Evolutionary conservation across 2,329 filamentous ascomycete species (phyloP).

Genomic region (Pseudogymnoascus pannorum): DNA sequence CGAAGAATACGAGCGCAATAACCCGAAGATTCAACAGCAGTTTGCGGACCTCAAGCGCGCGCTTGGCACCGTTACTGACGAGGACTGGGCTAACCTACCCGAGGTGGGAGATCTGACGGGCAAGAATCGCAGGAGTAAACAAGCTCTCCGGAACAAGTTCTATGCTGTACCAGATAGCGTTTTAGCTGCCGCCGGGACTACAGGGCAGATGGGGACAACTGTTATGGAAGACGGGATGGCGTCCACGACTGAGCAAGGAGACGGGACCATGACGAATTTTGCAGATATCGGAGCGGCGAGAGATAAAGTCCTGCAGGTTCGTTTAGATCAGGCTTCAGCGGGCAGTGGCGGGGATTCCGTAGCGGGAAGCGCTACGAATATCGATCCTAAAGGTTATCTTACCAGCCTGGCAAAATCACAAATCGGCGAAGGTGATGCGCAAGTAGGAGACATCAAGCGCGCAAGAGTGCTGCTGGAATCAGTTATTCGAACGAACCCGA

Average conservation of each 20-base stretch:
- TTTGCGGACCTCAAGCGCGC: conserved; percentile 94
- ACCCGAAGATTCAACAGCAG: conserved; percentile 96
- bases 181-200: conserved; percentile 74
- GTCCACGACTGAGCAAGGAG: conserved; percentile 45
- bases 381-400: conserved; percentile 93
- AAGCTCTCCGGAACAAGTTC: conserved; percentile 76
- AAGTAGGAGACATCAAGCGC: conserved; percentile 91
- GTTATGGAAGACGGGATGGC: conserved; percentile 70
- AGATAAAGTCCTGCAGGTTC: conserved; percentile 92
- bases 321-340: conserved; percentile 79
- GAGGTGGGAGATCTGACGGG: conserved; percentile 96
- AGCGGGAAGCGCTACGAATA: conserved; percentile 76
- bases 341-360: conserved; percentile 61
- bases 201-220: conserved; percentile 76
- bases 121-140: conserved; percentile 79
- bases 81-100: conserved; percentile 92
- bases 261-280: conserved; percentile 96
- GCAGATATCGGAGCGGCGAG: conserved; percentile 93
- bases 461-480: conserved; percentile 89
- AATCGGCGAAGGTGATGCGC: conserved; percentile 68
- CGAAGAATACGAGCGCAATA: conserved; percentile 93
- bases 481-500: conserved; percentile 93
- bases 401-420: conserved; percentile 83
- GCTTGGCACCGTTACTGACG: conserved; percentile 79
- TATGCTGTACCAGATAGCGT: conserved; percentile 98